phyloP scores from a whole-genome alignment of 2,329 filamentous ascomycete genomes.

The Aspergillus melleus region DNA sequence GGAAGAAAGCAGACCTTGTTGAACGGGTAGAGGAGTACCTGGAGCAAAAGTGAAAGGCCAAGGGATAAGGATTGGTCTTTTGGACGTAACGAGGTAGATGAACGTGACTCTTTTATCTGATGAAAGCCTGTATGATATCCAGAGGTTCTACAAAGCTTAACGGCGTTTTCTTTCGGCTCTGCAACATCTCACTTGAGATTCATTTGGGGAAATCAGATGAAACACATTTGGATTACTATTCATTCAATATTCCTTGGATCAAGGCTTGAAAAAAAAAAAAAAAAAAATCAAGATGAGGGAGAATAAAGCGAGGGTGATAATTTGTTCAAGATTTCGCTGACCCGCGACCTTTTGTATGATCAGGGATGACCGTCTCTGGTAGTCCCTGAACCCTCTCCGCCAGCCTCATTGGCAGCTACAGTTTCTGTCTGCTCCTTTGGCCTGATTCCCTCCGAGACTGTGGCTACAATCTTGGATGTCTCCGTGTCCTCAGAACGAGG shows the following conservation, averaged over 20 bases:
- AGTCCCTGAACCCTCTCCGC: no score
- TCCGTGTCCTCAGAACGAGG: not conserved
- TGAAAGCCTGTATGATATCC: not conserved
- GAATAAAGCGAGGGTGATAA: no score
- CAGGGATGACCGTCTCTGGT: no score
- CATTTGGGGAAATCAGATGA: not conserved
- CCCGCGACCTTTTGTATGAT: no score
- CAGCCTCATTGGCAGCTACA: no score
- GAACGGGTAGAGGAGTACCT: constrained; percentile 51
- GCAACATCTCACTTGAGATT: not conserved
- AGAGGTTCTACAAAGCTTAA: not conserved
- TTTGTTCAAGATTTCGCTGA: no score
- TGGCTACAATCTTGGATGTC: not conserved
- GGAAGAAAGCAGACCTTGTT: constrained; percentile 54
- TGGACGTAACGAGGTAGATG: not conserved
- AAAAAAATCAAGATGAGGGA: no score
- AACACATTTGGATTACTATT: not conserved
- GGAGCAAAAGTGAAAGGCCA: constrained; percentile 40
- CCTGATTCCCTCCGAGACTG: not conserved
- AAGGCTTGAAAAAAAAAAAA: no score
- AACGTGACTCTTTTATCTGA: not conserved
- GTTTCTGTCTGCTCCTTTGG: not conserved
- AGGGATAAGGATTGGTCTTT: not conserved
- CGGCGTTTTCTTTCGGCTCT: not conserved
- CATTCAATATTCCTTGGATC: not conserved